Evolutionary conservation across 1,284 basidiomycete species (phyloP), one percentile per base, ranked within the genome.

Genomic region (Ceratobasidium sp.): DNA sequence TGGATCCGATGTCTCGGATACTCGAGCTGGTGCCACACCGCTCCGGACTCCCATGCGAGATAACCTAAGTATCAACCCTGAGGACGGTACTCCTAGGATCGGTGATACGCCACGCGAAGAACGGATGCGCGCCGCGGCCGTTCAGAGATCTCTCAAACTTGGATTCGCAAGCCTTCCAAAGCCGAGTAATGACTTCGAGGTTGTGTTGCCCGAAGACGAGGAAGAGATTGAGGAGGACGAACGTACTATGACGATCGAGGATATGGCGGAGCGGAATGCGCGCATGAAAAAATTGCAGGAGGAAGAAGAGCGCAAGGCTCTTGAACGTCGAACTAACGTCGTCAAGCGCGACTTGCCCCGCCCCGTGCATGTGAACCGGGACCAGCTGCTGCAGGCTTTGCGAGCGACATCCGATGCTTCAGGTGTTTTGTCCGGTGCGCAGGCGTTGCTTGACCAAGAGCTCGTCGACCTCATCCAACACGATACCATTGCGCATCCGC

Each of bases 101-200:
- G 91, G 90, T 3, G 89, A 90, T 81, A 97, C 94, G 9, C 97
- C 94, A 1, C 90, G 92, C 42, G 94, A 94, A 77, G 90, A 93
- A 78, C 90, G 92, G 13, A 85, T 92, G 64, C 91, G 91, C 20
- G 84, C 86, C 23, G 89, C 89, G 77, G 91, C 92, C 55, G 88
- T 90, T 13, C 94, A 94, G 83, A 89, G 91, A 60, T 91, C 93
- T 1, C 89, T 99, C 71, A 90, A 93, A 82, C 90, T 92, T 23
- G 95, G 94, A 0, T 98, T 99, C 85, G 90, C 90, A 84, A 92
- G 87, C 80, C 88, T 99, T 20, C 98, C 98, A 0, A 93, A 92
- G 81, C 97, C 98, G 0, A 96, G 98, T 87, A 99, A 99, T 85
- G 97, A 99, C 85, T 99, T 99, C 83, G 97, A 99, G 85, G 87